Conservation (phyloP, 2,329 filamentous ascomycete species). For the Hypoxylon sp. region DNA sequence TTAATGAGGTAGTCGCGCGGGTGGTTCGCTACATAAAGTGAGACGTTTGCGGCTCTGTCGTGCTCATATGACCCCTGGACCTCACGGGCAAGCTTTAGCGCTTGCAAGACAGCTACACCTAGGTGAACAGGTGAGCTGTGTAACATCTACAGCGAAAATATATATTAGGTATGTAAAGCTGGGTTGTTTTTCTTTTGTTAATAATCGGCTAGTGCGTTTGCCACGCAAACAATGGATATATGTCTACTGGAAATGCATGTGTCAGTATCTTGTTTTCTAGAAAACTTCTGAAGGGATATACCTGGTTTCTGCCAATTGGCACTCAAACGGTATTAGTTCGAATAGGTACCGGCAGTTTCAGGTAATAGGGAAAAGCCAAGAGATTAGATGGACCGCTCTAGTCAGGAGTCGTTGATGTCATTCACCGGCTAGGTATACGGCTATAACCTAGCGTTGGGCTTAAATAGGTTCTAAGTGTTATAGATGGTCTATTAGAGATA, state of each 20-base stretch:
- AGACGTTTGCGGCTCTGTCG: conserved; percentile 23
- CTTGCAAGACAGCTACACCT: conserved; percentile 9
- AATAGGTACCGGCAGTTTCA: conserved; percentile 3
- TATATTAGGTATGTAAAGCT: background rate
- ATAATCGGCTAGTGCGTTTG: conserved; percentile 3
- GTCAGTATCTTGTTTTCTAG: background rate
- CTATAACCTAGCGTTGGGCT: background rate
- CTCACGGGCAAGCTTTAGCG: background rate
- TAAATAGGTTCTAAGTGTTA: background rate
- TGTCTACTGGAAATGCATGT: background rate
- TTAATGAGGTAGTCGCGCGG: background rate
- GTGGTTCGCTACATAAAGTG: conserved; percentile 1
- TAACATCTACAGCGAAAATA: background rate
- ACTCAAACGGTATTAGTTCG: background rate
- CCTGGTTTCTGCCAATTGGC: background rate
- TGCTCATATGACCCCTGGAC: conserved; percentile 10
- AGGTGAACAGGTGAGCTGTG: conserved; percentile 8
- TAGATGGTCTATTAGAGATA: background rate
- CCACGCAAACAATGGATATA: conserved; percentile 9
- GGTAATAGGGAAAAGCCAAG: background rate
- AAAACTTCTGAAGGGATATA: background rate
- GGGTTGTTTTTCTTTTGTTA: background rate
- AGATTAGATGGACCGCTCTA: conserved; percentile 3
- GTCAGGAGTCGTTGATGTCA: conserved; percentile 23
- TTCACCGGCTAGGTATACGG: background rate